Conservation (phyloP, 1,284 basidiomycete species). For the Sparassis latifolia region DNA sequence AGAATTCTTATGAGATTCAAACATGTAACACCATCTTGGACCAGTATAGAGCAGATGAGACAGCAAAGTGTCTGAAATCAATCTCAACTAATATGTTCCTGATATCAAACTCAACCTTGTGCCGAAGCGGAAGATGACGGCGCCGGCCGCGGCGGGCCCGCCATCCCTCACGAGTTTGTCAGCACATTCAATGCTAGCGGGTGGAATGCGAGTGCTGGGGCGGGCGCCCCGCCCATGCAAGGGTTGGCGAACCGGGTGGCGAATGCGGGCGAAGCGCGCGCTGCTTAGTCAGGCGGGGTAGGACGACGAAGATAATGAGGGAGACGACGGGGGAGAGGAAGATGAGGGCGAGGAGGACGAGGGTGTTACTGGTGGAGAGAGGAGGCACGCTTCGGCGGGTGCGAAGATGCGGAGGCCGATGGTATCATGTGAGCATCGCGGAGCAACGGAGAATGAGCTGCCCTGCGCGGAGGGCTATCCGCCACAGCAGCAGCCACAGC, state of each 20-base stretch:
- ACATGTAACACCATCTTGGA: no score
- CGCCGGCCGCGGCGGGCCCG: slow-evolving; percentile 7
- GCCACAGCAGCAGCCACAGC: no score
- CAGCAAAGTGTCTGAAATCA: no score
- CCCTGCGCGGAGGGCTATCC: no score
- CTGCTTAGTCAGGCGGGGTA: slow-evolving; percentile 29
- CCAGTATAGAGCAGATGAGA: no score
- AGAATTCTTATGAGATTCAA: no score
- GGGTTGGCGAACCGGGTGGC: slow-evolving; percentile 51
- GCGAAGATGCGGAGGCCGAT: no score
- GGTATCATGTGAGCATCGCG: no score
- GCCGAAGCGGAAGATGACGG: slow-evolving; percentile 28
- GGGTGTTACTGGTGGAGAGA: no score
- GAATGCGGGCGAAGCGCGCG: slow-evolving; percentile 48
- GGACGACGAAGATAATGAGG: slow-evolving; percentile 23
- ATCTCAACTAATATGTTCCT: no score
- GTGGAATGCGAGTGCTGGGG: slow-evolving; percentile 21
- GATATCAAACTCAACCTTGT: slow-evolving; percentile 42
- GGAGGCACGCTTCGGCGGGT: no score
- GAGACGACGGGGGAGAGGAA: slow-evolving; percentile 22
- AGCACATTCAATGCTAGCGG: background rate
- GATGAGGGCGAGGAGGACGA: slow-evolving; percentile 8
- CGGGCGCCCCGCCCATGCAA: slow-evolving; percentile 14
- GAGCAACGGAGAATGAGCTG: no score
- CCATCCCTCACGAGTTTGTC: background rate